Base-by-base conservation (phyloP, 352 stramenopile species). In the Phytophthora ramorum region DNA sequence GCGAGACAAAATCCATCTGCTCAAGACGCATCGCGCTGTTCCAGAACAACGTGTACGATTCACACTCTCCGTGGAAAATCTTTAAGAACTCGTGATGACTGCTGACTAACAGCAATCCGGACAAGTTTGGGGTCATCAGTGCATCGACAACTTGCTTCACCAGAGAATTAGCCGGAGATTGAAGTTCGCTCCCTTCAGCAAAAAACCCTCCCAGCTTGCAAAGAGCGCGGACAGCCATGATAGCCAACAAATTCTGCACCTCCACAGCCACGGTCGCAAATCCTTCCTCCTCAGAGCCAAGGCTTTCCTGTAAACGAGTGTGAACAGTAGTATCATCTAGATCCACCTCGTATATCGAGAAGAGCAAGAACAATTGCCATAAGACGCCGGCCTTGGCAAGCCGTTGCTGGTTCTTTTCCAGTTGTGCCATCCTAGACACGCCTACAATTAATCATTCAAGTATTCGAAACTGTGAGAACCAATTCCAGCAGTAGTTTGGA, bases 11-110 rank as follows among this genome's bases (percentile, higher is more conserved):
- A 19, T 61, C 65, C 3, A 81, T 37, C 50, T 88, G 54, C 35
- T 95, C 87, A 53, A 78, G 53, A 2, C 89, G 87, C 84, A 96
- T 93, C 12, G 76, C 58, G n/a, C 67, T 55, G 38, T 89, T 94
- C 89, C 89, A 96, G 59, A 85, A 87, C n/a, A 96, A 45, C 9
- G 81, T 92, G 53, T 93, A 92, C 6, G 85, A 93, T 53, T 89
- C 77, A 28, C 81, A 94, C 40, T 96, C 82, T 28, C 76, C 64
- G 44, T 95, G 87, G 35, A 87, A 93, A 9, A 95, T 72, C 62
- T 92, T 92, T 37, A 96, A 66, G 41, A 94, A 96, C 56, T 95
- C 87, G 57, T 93, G 79, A 37, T 92, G 85, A 38, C 73, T 93
- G 28, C 77, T 86, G 0, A 93, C 58, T 19, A 82, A 34, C 37